Base-by-base conservation (phyloP, 106 monocot genomes). In the Apostasia shenzhenica region DNA sequence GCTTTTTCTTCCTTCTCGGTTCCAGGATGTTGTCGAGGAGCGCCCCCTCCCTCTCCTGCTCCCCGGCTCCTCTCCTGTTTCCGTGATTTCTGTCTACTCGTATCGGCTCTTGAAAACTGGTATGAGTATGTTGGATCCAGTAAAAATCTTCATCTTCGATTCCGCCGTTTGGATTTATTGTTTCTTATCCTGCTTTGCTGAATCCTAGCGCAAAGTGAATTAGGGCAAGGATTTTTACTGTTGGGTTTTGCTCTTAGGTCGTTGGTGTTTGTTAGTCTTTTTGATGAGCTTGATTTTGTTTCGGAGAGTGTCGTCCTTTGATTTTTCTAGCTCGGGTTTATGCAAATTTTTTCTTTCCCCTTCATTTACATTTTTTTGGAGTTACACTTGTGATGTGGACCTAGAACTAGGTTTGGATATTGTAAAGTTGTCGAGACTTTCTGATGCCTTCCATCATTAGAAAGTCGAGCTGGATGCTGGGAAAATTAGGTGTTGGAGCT, bases 21-120 rank as follows among this genome's bases (percentile, higher is more conserved):
- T 55, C 55, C 45, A 76, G 55, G 70, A 70, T 76, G 76, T 5
- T 63, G 76, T 76, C 76, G 74, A 56, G 64, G 39, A 11, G 71
- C 48, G 59, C 10, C 59, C 39, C 2, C 56, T 74, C 55, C 9
- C 43, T 39, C 69, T 51, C 54, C 40, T 41, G 8, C 62, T 4
- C 43, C 2, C 60, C 61, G 64, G 48, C 63, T 40, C 65, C n/a
- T 56, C 77, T 56, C 41, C 49, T 55, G 57, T 39, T 71, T 48
- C 47, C 66, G 10, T 71, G 43, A 66, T 37, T 63, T 57, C 64
- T 14, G 56, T 40, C 46, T 14, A 3, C 40, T 13, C 43, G 45
- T 55, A 2, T 26, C 46, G 56, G 43, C 61, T 71, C 13, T 45
- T 39, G 6, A 63, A 54, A 54, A 40, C 37, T 47, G 2, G 70